phyloP scores from a whole-genome alignment of 2,329 filamentous ascomycete species.

The Aspergillus glaucus region DNA sequence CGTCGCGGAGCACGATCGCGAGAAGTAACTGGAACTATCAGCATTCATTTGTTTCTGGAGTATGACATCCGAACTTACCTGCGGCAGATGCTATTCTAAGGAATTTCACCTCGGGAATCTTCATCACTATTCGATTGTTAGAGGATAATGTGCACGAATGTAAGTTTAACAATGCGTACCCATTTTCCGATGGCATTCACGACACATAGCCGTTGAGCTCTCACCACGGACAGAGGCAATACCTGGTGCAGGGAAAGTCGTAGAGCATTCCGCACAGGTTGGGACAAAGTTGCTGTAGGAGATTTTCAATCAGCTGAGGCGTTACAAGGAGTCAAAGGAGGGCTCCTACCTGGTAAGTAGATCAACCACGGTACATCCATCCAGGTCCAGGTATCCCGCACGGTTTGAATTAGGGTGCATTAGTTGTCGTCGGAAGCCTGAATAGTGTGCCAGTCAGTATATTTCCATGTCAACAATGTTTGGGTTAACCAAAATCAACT shows the following conservation, averaged over 20 bases:
- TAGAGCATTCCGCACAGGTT: constrained; percentile 71
- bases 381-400: constrained; percentile 71
- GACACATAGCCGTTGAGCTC: constrained; percentile 65
- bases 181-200: constrained; percentile 73
- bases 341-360: constrained; percentile 60
- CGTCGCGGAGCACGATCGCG: constrained; percentile 26
- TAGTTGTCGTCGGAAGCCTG: constrained; percentile 59
- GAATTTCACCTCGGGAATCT: constrained; percentile 72
- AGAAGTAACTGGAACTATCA: constrained; percentile 18
- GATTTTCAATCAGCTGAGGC: not conserved
- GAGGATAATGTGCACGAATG: not conserved
- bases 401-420: constrained; percentile 68
- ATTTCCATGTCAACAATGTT: not conserved
- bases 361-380: constrained; percentile 67
- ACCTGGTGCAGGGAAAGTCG: constrained; percentile 54
- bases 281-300: constrained; percentile 63
- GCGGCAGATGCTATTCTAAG: constrained; percentile 58
- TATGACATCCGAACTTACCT: constrained; percentile 25
- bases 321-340: not conserved
- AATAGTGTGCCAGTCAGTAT: not conserved
- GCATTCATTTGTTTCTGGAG: not conserved
- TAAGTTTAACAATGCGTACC: constrained; percentile 35
- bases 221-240: constrained; percentile 69
- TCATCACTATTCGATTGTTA: constrained; percentile 51
- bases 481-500: not conserved